A percentile compares a stretch with the other conserved stretches of the same genome.
Evolutionary conservation across 331 rosid species (phyloP).

Genomic region (Acacia concinna): DNA sequence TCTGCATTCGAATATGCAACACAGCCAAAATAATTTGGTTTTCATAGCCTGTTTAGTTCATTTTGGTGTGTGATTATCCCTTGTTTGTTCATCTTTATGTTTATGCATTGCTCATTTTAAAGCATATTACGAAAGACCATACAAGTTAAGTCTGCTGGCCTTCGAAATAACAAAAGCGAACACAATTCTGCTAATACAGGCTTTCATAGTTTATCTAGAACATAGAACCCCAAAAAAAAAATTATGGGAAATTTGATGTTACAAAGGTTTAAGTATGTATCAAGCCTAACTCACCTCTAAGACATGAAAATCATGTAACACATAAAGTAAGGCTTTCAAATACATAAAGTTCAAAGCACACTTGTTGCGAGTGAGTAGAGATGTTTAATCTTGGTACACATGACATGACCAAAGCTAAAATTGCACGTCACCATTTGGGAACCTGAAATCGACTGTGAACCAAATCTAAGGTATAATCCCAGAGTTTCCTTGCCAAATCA

Average conservation of each 20-base stretch:
- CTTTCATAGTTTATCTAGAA: not conserved
- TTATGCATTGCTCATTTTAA: not conserved
- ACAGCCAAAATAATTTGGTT: not conserved
- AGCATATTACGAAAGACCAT: not conserved
- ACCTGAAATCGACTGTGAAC: constrained; percentile 11
- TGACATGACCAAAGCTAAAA: not conserved
- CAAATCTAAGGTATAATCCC: constrained; percentile 75
- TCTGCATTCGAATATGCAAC: not conserved
- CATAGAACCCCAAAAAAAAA: not conserved
- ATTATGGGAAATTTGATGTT: not conserved
- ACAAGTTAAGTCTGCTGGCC: too few species aligned
- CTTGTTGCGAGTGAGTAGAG: too few species aligned
- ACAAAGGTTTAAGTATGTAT: not conserved
- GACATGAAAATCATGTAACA: not conserved
- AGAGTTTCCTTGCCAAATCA: constrained; percentile 72
- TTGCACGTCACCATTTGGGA: not conserved
- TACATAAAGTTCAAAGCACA: too few species aligned
- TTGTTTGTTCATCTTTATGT: not conserved
- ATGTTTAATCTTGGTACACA: not conserved
- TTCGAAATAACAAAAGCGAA: not conserved
- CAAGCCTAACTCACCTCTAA: not conserved
- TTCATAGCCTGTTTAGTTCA: not conserved
- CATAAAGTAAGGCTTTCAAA: not conserved
- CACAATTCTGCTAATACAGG: not conserved
- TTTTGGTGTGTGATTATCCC: not conserved